phyloP scores from a whole-genome alignment of 169 alveolate species.

The Plasmodium malariae region DNA sequence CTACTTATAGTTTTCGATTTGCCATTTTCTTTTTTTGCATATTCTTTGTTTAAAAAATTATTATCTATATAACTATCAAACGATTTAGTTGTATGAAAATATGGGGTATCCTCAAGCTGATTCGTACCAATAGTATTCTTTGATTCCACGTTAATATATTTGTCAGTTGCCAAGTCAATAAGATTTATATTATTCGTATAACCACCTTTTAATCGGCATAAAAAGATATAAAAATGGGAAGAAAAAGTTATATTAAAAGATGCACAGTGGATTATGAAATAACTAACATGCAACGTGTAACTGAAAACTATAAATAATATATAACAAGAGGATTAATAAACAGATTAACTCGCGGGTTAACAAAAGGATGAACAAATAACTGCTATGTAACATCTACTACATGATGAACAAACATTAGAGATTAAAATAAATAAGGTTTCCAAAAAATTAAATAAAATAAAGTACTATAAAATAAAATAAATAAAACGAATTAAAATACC shows the following conservation, averaged over 20 bases:
- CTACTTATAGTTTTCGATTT: neutral
- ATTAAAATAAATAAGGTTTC: too few species aligned
- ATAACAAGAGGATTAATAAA: too few species aligned
- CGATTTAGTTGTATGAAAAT: neutral
- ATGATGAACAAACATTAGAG: too few species aligned
- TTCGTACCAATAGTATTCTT: slow-evolving; percentile 11
- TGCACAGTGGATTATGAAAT: too few species aligned
- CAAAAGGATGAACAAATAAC: too few species aligned
- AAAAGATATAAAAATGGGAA: neutral
- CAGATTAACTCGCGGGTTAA: too few species aligned
- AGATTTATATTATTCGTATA: slow-evolving; percentile 60
- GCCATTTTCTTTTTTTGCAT: slow-evolving; percentile 13
- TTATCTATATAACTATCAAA: slow-evolving; percentile 11
- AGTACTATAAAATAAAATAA: neutral
- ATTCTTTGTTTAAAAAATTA: neutral
- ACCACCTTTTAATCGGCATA: slow-evolving; percentile 15
- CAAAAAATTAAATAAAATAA: neutral
- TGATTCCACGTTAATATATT: slow-evolving; percentile 59
- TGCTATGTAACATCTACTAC: too few species aligned
- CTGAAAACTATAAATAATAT: neutral
- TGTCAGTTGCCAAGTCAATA: slow-evolving; percentile 52
- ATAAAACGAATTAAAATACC: slow-evolving; percentile 26
- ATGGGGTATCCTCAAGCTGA: neutral
- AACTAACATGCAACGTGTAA: too few species aligned
- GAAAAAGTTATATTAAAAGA: too few species aligned